Conservation (phyloP, 2,329 filamentous ascomycete species). For the Thyridium curvatum region DNA sequence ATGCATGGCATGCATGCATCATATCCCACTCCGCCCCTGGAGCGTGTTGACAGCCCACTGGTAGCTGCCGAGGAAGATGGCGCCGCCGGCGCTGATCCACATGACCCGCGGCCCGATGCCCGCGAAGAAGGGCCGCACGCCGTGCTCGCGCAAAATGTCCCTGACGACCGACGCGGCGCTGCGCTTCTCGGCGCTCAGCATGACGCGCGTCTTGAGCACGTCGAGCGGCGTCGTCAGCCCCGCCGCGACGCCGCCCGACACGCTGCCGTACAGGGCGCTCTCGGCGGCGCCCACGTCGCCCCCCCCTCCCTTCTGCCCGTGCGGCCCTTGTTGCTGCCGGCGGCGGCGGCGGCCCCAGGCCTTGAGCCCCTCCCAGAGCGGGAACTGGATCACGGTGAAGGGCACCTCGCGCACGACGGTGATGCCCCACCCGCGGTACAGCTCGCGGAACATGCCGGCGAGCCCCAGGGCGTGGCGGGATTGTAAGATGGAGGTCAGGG, state of each 20-base stretch:
- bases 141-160: conserved; percentile 58
- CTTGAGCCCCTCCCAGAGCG: conserved; percentile 93
- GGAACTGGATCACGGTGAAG: conserved; percentile 96
- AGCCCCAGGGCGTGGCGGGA: conserved; percentile 36
- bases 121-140: conserved; percentile 64
- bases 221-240: conserved; percentile 88
- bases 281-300: conserved; percentile 61
- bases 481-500: conserved; percentile 64
- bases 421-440: conserved; percentile 89
- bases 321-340: conserved; percentile 10
- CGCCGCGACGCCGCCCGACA: conserved; percentile 80
- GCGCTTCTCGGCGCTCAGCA: conserved; percentile 71
- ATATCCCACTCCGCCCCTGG: conserved; percentile 26
- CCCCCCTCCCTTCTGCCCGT: conserved; percentile 8
- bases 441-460: conserved; percentile 64
- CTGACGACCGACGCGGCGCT: conserved; percentile 53
- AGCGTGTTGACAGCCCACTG: conserved; percentile 80
- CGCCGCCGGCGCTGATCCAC: conserved; percentile 93
- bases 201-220: conserved; percentile 93
- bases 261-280: conserved; percentile 77
- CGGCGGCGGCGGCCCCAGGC: conserved; percentile 49
- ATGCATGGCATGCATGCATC: too few relatives aligned
- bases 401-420: conserved; percentile 95
- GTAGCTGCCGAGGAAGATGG: conserved; percentile 91
- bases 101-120: conserved; percentile 76